A percentile compares a stretch with the other conserved stretches of the same genome.
Conservation (phyloP, 257 asterid species). For the Avicennia marina region DNA sequence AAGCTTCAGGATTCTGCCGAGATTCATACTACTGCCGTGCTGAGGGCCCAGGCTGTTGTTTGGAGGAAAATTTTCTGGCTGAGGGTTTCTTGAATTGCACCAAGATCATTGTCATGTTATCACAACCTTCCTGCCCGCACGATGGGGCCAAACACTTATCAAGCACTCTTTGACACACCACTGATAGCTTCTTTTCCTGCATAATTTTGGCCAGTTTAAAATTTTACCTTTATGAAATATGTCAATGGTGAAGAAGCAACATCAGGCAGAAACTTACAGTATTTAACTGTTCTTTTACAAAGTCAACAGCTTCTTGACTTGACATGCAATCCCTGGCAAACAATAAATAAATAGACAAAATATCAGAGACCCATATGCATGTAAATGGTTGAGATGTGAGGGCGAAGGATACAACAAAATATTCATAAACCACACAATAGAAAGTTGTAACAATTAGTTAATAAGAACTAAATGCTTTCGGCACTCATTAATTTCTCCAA, state of each 20-base stretch:
- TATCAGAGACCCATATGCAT: slow-evolving; percentile 1
- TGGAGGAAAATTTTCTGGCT: slow-evolving; percentile 11
- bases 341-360: slow-evolving; percentile 6
- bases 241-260: no score
- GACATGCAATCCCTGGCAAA: slow-evolving; percentile 91
- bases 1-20: no score
- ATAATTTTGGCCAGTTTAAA: slow-evolving; percentile 11
- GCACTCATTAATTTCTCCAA: no score
- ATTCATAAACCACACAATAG: no score
- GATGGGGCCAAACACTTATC: slow-evolving; percentile 85
- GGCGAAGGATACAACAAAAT: no score
- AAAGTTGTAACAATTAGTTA: no score
- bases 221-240: slow-evolving; percentile 8
- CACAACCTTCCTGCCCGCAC: slow-evolving; percentile 87
- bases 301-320: slow-evolving; percentile 80
- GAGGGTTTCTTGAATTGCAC: slow-evolving; percentile 63
- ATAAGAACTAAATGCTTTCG: no score
- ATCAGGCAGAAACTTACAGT: slow-evolving; percentile 46
- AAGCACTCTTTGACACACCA: slow-evolving; percentile 64
- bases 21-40: slow-evolving; percentile 22
- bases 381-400: neutral
- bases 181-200: slow-evolving; percentile 81
- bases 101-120: slow-evolving; percentile 94
- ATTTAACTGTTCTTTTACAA: slow-evolving; percentile 48
- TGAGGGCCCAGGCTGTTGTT: slow-evolving; percentile 32